Base-by-base conservation (phyloP, 768 basidiomycete genomes). In the Serendipita sp. region DNA sequence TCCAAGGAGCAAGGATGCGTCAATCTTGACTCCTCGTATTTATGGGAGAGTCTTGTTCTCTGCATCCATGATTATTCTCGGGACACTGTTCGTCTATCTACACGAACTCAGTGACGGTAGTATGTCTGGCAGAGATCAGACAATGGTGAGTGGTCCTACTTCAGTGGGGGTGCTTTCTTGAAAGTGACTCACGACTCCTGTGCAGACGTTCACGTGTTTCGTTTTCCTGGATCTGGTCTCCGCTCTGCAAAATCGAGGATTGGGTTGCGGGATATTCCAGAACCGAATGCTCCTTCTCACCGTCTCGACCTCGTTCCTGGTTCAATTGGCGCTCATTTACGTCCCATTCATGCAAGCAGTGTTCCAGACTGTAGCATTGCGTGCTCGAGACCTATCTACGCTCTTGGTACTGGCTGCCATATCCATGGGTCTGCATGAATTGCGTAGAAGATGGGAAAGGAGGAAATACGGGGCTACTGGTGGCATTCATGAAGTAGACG, bases 141-240 rank as follows among this genome's bases (percentile, higher is more conserved):
- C 95, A 0, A 95, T 97, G 93, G 94, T 91, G 64, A 67, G 86
- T 76, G 9, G 33, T 20, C 24, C 20, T 13, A 3, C n/a, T 20
- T 42, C 42, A 42, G 13, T 11, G 20, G 42, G n/a, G n/a, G n/a
- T 20, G 13, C 56, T 42, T 38, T 20, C 45, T 22, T 42, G 43
- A 42, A 56, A 63, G 4, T n/a, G n/a, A n/a, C n/a, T n/a, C n/a
- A n/a, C 26, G 20, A 3, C 14, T 5, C 26, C 24, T 14, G 28
- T 22, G n/a, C 72, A 96, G 95, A 96, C 95, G 26, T 98, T 98
- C 73, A 88, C 93, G 17, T 87, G 85, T 70, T 98, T 98, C 74
- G 95, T 98, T 63, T 90, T 97, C 78, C 85, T 98, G 65, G 95
- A 98, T 73, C 82, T 98, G 45, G 88, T 92, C 9, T 97, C 93